Evolutionary conservation across 2,329 filamentous ascomycete species (phyloP).

Genomic region (Phoma sp.): DNA sequence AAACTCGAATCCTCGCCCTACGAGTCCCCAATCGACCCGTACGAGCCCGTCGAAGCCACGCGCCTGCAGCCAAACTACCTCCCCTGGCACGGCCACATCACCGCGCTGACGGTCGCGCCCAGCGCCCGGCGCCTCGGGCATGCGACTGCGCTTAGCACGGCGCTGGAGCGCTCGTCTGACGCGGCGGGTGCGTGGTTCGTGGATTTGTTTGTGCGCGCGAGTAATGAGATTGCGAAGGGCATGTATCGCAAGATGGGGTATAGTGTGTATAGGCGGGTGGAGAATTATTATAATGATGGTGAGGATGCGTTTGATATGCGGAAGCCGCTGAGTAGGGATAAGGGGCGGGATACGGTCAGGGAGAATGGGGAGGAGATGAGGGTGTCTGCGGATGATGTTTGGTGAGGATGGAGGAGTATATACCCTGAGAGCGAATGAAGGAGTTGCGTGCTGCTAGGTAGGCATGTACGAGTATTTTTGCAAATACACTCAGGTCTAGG

Average conservation of each 20-base stretch:
- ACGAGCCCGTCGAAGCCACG: slow-evolving; percentile 61
- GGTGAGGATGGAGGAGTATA: slow-evolving; percentile 55
- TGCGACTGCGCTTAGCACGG: slow-evolving; percentile 80
- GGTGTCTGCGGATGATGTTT: slow-evolving; percentile 86
- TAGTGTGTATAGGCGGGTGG: slow-evolving; percentile 85
- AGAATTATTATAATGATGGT: slow-evolving; percentile 93
- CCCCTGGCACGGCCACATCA: slow-evolving; percentile 99
- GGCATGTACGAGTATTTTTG: too few relatives aligned
- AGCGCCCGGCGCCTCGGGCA: slow-evolving; percentile 85
- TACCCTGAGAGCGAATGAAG: not conserved
- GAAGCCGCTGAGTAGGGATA: slow-evolving; percentile 85
- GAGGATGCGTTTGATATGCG: slow-evolving; percentile 98
- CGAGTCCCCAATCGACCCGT: slow-evolving; percentile 74
- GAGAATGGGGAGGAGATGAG: slow-evolving; percentile 79
- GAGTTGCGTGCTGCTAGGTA: not conserved
- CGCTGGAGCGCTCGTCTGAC: slow-evolving; percentile 83
- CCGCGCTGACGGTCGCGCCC: slow-evolving; percentile 90
- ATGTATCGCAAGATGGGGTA: slow-evolving; percentile 93
- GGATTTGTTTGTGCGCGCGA: slow-evolving; percentile 89
- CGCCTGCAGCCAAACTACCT: slow-evolving; percentile 72
- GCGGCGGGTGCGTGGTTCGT: slow-evolving; percentile 91
- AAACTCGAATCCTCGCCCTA: slow-evolving; percentile 87
- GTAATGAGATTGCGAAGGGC: slow-evolving; percentile 84
- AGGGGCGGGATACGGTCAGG: slow-evolving; percentile 76
- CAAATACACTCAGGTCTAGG: not conserved